Percentiles rank a stretch among this genome's conserved stretches.
These are phyloP conservation scores for Hemileccinum hortonii DNA, from an alignment of 1,284 basidiomycete genomes.

Conservation along the genomic window DNA sequence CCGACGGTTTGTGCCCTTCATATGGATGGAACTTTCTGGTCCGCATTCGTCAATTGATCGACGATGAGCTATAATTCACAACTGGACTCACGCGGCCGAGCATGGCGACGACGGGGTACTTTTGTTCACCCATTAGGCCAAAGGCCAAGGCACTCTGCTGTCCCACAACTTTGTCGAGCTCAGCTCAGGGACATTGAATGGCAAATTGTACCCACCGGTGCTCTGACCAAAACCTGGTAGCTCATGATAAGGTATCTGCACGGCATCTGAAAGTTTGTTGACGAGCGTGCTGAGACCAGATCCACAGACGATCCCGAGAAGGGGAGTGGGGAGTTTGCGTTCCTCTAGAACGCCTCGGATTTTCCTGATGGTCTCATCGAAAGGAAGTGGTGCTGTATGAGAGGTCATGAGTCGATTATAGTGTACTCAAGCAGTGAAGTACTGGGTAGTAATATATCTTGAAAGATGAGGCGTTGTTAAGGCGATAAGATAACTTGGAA, in stretches of 20 bases:
- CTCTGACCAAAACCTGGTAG: conserved; percentile 72
- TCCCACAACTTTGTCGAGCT: conserved; percentile 53
- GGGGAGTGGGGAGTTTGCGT: conserved; percentile 48
- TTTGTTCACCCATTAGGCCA: conserved; percentile 62
- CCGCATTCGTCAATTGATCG: conserved; percentile 1
- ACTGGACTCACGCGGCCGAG: conserved; percentile 64
- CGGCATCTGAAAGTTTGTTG: conserved; percentile 50
- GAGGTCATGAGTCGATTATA: conserved; percentile 13
- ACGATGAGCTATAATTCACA: background rate
- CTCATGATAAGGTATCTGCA: conserved; percentile 57
- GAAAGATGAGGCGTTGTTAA: too few species aligned
- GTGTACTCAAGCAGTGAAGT: too few species aligned
- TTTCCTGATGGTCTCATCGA: conserved; percentile 40
- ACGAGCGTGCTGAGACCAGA: conserved; percentile 72
- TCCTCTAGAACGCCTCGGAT: conserved; percentile 41
- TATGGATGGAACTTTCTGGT: conserved; percentile 70
- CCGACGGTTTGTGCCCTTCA: conserved; percentile 69
- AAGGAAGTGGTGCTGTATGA: conserved; percentile 25
- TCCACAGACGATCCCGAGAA: conserved; percentile 76
- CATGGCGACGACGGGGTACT: conserved; percentile 79
- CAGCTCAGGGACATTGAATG: background rate
- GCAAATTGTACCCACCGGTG: conserved; percentile 51
- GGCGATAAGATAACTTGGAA: too few species aligned
- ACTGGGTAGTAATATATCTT: too few species aligned
- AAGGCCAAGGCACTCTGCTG: conserved; percentile 79